Evolutionary conservation across 140 eudicot species (phyloP).

Genomic region (Senecio squalidus): DNA sequence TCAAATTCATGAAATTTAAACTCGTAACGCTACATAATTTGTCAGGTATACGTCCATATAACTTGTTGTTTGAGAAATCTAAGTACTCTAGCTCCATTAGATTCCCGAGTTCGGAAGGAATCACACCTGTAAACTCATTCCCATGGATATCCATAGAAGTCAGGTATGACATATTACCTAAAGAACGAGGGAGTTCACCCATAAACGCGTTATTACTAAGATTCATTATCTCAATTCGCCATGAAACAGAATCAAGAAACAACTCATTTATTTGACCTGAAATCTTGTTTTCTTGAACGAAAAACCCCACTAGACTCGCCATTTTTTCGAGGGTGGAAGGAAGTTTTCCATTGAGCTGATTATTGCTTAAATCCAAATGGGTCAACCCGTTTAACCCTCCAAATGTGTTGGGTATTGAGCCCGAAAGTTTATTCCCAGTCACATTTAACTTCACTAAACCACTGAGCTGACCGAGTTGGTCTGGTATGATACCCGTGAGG

Average conservation of each 20-base stretch:
- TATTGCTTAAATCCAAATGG: constrained; percentile 63
- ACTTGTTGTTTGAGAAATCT: constrained; percentile 45
- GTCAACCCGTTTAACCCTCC: constrained; percentile 50
- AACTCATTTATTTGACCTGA: constrained; percentile 37
- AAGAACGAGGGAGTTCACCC: constrained; percentile 49
- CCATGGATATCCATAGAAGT: constrained; percentile 55
- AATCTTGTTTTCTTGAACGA: constrained; percentile 44
- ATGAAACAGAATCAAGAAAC: constrained; percentile 33
- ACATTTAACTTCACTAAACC: constrained; percentile 54
- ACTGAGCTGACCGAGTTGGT: constrained; percentile 37
- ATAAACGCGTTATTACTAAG: constrained; percentile 36
- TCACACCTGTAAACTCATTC: constrained; percentile 42
- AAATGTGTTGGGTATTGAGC: constrained; percentile 41
- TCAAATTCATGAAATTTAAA: constrained; percentile 33
- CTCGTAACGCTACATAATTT: constrained; percentile 34
- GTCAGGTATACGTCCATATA: constrained; percentile 51
- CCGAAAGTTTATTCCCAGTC: constrained; percentile 47
- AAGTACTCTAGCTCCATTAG: constrained; percentile 46
- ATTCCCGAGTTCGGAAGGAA: constrained; percentile 54
- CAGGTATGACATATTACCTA: constrained; percentile 56
- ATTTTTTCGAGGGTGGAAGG: constrained; percentile 32
- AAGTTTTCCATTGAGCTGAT: constrained; percentile 48
- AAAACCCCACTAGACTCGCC: constrained; percentile 54
- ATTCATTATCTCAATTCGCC: constrained; percentile 55
- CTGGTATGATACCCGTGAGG: constrained; percentile 50